These are phyloP conservation scores for Eucalyptus curtisii DNA, from an alignment of 345 rosid genomes.

Conservation along the genomic window DNA sequence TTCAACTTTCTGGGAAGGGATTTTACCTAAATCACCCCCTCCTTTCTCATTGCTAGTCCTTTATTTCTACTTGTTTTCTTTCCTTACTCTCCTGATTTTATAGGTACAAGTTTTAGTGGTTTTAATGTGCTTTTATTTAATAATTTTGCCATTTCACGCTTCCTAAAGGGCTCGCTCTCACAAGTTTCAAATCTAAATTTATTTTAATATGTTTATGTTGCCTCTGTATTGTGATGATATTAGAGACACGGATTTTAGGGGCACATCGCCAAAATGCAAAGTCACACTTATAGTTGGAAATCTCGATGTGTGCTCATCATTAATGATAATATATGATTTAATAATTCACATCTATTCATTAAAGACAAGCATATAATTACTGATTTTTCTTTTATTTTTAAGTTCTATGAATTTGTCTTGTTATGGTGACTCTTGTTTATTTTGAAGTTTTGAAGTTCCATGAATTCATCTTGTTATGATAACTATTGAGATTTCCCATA, in stretches of 20 bases:
- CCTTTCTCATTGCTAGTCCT: accelerated
- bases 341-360: too few relatives aligned
- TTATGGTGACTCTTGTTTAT: too few relatives aligned
- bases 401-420: too few relatives aligned
- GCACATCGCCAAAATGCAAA: accelerated
- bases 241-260: accelerated
- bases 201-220: too few relatives aligned
- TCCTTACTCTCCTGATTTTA: too few relatives aligned
- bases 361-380: too few relatives aligned
- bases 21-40: accelerated
- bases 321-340: too few relatives aligned
- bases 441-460: too few relatives aligned
- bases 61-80: too few relatives aligned
- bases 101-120: accelerated
- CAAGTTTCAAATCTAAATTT: too few relatives aligned
- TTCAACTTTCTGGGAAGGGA: accelerated
- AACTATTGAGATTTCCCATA: not conserved
- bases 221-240: accelerated
- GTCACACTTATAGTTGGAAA: accelerated
- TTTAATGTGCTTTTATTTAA: accelerated
- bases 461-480: too few relatives aligned
- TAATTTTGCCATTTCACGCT: accelerated
- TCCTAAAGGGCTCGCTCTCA: too few relatives aligned
- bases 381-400: accelerated
- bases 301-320: accelerated